A percentile compares a stretch with the other conserved stretches of the same genome.
Evolutionary conservation across 257 asterid genomes (phyloP).

Genomic region (Solanum chiquidenum): DNA sequence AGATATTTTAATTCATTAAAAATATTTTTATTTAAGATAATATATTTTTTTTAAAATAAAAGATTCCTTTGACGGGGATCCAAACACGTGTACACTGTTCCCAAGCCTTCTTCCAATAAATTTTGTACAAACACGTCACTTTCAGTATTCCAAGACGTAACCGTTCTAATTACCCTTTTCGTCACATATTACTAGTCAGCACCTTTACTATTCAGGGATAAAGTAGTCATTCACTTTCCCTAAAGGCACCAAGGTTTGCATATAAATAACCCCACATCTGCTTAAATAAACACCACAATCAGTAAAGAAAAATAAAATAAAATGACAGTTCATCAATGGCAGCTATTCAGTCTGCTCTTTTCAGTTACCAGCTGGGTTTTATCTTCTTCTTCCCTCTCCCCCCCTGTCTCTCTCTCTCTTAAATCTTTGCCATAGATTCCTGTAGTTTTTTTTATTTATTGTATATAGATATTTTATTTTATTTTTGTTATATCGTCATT

Average conservation of each 20-base stretch:
- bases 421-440: not conserved
- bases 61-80: conserved; percentile 7
- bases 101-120: not conserved
- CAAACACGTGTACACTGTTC: conserved; percentile 6
- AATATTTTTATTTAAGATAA: too few species aligned
- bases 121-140: not conserved
- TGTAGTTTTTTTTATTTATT: not conserved
- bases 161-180: not conserved
- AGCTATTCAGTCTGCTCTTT: not conserved
- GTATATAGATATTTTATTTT: not conserved
- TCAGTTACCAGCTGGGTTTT: not conserved
- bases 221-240: not conserved
- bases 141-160: too few species aligned
- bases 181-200: not conserved
- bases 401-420: not conserved
- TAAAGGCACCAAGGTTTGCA: not conserved
- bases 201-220: not conserved
- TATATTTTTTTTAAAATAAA: too few species aligned
- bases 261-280: not conserved
- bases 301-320: not conserved
- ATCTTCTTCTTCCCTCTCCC: not conserved
- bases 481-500: not conserved
- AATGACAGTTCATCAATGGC: not conserved
- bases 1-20: too few species aligned
- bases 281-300: not conserved